These are phyloP conservation scores for Diaporthe eres DNA, from an alignment of 2,329 filamentous ascomycete genomes.

Conservation along the genomic window DNA sequence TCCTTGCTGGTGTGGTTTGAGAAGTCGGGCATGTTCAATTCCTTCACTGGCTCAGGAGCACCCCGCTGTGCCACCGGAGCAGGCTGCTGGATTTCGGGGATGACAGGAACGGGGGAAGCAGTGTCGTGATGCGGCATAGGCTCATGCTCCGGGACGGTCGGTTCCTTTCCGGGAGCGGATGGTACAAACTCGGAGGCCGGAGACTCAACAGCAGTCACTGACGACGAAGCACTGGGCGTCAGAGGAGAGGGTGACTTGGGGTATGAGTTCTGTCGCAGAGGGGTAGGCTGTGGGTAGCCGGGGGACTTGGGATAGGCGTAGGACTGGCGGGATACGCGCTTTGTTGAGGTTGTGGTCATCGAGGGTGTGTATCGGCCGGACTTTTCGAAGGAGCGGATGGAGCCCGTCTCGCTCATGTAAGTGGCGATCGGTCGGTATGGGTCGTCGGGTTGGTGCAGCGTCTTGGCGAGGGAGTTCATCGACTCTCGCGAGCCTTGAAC, in stretches of 20 bases:
- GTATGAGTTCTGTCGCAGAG: slow-evolving; percentile 61
- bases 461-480: slow-evolving; percentile 85
- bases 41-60: slow-evolving; percentile 37
- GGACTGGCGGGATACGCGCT: slow-evolving; percentile 41
- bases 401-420: slow-evolving; percentile 71
- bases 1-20: slow-evolving; percentile 35
- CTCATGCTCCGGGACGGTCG: slow-evolving; percentile 57
- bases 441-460: slow-evolving; percentile 82
- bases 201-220: slow-evolving; percentile 44
- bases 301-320: slow-evolving; percentile 44
- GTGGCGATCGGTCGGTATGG: slow-evolving; percentile 79
- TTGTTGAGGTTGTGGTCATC: slow-evolving; percentile 36
- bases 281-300: slow-evolving; percentile 51
- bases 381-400: slow-evolving; percentile 66
- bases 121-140: slow-evolving; percentile 55
- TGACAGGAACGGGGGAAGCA: slow-evolving; percentile 43
- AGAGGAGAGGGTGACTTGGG: slow-evolving; percentile 57
- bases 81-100: slow-evolving; percentile 54
- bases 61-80: slow-evolving; percentile 50
- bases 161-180: slow-evolving; percentile 46
- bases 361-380: slow-evolving; percentile 52
- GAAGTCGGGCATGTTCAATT: slow-evolving; percentile 38
- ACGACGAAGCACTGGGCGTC: slow-evolving; percentile 51
- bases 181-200: slow-evolving; percentile 42
- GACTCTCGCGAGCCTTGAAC: slow-evolving; percentile 87